These are phyloP conservation scores for Pyrenochaeta sp. DNA, from an alignment of 2,329 filamentous ascomycete genomes.

Conservation along the genomic window DNA sequence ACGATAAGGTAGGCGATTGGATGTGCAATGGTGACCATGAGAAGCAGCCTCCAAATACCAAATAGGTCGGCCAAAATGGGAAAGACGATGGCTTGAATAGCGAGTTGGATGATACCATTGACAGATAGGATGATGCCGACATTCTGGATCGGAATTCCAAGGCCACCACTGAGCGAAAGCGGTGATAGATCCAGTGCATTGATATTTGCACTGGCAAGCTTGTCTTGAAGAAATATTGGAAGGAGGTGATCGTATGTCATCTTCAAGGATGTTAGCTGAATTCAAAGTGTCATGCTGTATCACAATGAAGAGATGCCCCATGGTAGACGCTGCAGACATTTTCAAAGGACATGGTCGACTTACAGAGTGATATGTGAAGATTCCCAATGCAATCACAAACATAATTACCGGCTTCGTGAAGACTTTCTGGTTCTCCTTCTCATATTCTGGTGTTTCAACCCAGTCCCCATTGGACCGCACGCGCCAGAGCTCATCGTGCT, in stretches of 20 bases:
- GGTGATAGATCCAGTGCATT: conserved; percentile 31
- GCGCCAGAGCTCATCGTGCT: conserved; percentile 61
- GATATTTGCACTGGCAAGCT: conserved; percentile 54
- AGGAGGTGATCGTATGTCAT: conserved; percentile 95
- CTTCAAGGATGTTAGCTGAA: conserved; percentile 17
- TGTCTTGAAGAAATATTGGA: conserved; percentile 91
- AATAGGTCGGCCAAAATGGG: conserved; percentile 68
- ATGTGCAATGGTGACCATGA: conserved; percentile 70
- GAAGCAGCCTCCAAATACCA: conserved; percentile 72
- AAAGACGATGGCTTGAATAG: conserved; percentile 76
- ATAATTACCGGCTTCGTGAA: conserved; percentile 73
- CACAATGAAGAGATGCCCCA: background rate
- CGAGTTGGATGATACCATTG: conserved; percentile 74
- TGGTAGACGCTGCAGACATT: no score
- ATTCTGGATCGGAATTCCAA: conserved; percentile 70
- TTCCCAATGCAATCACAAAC: conserved; percentile 80
- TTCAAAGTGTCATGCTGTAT: background rate
- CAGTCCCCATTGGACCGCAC: conserved; percentile 57
- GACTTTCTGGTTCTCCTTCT: conserved; percentile 56
- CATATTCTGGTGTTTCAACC: conserved; percentile 39
- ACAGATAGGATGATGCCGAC: conserved; percentile 73
- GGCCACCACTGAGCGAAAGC: conserved; percentile 62
- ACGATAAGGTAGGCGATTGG: conserved; percentile 73
- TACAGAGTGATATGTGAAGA: conserved; percentile 87
- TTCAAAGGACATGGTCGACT: conserved; percentile 7